phyloP scores from a whole-genome alignment of 2,329 filamentous ascomycete species.

The Fusarium nurragi region DNA sequence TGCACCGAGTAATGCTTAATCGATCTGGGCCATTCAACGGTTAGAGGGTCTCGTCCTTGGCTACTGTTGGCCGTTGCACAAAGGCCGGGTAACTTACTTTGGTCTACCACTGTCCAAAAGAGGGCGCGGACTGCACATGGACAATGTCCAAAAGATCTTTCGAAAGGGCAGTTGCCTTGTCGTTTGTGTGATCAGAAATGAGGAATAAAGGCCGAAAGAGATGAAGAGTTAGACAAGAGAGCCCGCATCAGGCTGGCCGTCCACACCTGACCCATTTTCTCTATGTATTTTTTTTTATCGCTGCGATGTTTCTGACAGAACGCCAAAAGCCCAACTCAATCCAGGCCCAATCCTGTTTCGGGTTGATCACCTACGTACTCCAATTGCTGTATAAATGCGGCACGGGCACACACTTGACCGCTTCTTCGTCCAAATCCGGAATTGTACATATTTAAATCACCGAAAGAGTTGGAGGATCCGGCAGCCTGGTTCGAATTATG shows the following conservation, averaged over 20 bases:
- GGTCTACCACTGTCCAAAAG: not conserved
- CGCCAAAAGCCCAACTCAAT: not conserved
- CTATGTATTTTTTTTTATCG: slow-evolving; percentile 1
- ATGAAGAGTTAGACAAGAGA: not conserved
- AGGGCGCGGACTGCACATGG: not conserved
- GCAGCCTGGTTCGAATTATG: not conserved
- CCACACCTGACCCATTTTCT: too few species aligned
- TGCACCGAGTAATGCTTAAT: not conserved
- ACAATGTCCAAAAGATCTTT: not conserved
- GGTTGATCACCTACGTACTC: not conserved
- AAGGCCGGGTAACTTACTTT: not conserved
- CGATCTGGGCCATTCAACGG: not conserved
- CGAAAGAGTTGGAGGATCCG: not conserved
- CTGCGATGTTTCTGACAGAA: not conserved
- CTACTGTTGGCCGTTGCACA: not conserved
- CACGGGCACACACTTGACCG: slow-evolving; percentile 1
- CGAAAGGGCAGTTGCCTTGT: not conserved
- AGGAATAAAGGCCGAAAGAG: not conserved
- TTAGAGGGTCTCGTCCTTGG: not conserved
- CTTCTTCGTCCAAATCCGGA: not conserved
- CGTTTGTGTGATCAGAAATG: not conserved
- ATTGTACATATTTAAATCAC: not conserved
- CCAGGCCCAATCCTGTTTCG: slow-evolving; percentile 6
- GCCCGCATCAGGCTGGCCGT: not conserved
- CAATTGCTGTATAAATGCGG: slow-evolving; percentile 4